These are phyloP conservation scores for Ganoderma sinense DNA, from an alignment of 1,284 basidiomycete genomes.

Conservation along the genomic window DNA sequence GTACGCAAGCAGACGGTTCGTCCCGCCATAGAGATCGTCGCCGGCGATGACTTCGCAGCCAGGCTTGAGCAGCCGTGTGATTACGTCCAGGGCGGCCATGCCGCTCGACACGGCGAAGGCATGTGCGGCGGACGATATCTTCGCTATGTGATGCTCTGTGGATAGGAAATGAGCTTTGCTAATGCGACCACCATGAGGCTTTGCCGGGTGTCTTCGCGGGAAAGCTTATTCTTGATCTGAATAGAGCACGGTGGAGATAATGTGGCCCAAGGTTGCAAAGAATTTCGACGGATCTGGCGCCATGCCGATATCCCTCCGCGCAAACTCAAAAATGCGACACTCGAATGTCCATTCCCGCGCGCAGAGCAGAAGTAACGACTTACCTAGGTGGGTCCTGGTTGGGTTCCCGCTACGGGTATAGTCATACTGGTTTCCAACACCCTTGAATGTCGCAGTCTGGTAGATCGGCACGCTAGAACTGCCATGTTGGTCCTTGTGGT, in stretches of 20 bases:
- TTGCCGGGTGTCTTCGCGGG: neutral
- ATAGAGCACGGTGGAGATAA: neutral
- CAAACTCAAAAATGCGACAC: neutral
- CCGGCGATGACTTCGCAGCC: slow-evolving; percentile 96
- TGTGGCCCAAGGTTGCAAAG: neutral
- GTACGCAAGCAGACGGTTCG: slow-evolving; percentile 95
- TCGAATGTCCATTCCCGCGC: neutral
- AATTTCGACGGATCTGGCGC: neutral
- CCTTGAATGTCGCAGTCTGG: slow-evolving; percentile 98
- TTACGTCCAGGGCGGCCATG: slow-evolving; percentile 98
- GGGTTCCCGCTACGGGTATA: slow-evolving; percentile 97
- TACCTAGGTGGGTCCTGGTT: slow-evolving; percentile 92
- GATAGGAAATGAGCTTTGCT: neutral
- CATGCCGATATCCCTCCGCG: neutral
- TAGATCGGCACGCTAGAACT: slow-evolving; percentile 97
- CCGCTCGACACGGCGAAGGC: slow-evolving; percentile 94
- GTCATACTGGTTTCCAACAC: slow-evolving; percentile 89
- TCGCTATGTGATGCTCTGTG: slow-evolving; percentile 92
- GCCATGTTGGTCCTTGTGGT: slow-evolving; percentile 95
- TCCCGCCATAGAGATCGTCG: slow-evolving; percentile 98
- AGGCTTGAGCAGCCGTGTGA: slow-evolving; percentile 93
- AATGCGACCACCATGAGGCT: neutral
- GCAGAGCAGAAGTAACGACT: slow-evolving; percentile 37
- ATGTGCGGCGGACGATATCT: slow-evolving; percentile 90
- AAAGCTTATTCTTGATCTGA: neutral